phyloP scores from a whole-genome alignment of 2,329 filamentous ascomycete genomes.

The Metarhizium robertsii region DNA sequence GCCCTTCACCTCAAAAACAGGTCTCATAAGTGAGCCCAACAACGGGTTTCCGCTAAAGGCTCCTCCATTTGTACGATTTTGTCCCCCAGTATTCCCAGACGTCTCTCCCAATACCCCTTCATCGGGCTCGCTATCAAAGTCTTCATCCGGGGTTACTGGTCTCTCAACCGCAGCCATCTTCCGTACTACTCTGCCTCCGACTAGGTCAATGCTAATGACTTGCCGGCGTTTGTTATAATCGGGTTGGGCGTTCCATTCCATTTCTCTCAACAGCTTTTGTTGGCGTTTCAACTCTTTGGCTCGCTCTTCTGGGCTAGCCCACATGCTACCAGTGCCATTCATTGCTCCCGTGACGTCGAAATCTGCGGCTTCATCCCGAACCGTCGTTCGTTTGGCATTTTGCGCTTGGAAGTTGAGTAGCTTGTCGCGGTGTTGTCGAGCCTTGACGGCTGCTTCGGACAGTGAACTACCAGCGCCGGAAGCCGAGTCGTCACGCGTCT shows the following conservation, averaged over 20 bases:
- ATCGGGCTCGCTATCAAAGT: constrained; percentile 22
- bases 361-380: constrained; percentile 72
- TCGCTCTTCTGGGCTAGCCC: constrained; percentile 75
- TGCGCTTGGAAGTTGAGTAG: constrained; percentile 76
- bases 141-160: constrained; percentile 42
- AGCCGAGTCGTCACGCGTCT: constrained; percentile 26
- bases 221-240: constrained; percentile 85
- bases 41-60: constrained; percentile 63
- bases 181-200: constrained; percentile 65
- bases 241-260: constrained; percentile 76
- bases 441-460: constrained; percentile 54
- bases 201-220: constrained; percentile 76
- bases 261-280: constrained; percentile 72
- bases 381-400: constrained; percentile 73
- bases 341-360: constrained; percentile 43
- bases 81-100: constrained; percentile 20
- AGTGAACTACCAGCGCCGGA: constrained; percentile 24
- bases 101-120: constrained; percentile 24
- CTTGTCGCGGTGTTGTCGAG: constrained; percentile 70
- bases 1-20: constrained; percentile 45
- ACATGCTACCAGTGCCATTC: constrained; percentile 48
- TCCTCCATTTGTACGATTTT: constrained; percentile 31
- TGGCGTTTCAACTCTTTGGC: constrained; percentile 77
- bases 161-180: constrained; percentile 57
- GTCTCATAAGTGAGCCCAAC: constrained; percentile 54